A percentile compares a stretch with the other conserved stretches of the same genome.
Conservation (phyloP, 1,284 basidiomycete genomes). For the Puccinia triticina region DNA sequence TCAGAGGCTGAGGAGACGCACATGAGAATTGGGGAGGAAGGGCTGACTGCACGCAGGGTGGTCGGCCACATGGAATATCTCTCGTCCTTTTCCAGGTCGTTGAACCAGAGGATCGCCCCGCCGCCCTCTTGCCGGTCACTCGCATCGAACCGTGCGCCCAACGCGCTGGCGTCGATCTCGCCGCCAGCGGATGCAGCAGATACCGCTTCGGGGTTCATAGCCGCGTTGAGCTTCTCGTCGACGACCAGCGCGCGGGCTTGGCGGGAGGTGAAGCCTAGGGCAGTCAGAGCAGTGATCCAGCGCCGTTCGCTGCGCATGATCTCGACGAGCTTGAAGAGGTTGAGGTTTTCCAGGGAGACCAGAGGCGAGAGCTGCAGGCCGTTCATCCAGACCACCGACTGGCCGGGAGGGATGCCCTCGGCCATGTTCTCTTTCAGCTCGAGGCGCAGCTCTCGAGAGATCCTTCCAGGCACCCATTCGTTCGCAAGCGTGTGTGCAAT, state of each 20-base stretch:
- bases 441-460: conserved; percentile 62
- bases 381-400: conserved; percentile 71
- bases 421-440: conserved; percentile 68
- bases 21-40: conserved; percentile 42
- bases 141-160: conserved; percentile 81
- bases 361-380: conserved; percentile 66
- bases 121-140: conserved; percentile 82
- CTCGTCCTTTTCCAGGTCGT: conserved; percentile 83
- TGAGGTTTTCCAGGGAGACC: conserved; percentile 9
- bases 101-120: conserved; percentile 78
- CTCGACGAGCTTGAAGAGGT: conserved; percentile 67
- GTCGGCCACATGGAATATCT: conserved; percentile 67
- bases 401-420: conserved; percentile 50
- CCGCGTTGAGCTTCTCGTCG: conserved; percentile 53
- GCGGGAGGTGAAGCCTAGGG: conserved; percentile 71
- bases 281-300: conserved; percentile 68
- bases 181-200: conserved; percentile 67
- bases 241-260: conserved; percentile 65
- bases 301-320: conserved; percentile 73
- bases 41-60: conserved; percentile 65
- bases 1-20: not conserved
- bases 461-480: conserved; percentile 66
- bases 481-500: conserved; percentile 74
- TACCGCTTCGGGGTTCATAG: conserved; percentile 59
- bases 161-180: conserved; percentile 65